Base-by-base conservation (phyloP, 2,329 filamentous ascomycete species). In the Coniochaeta sp. region DNA sequence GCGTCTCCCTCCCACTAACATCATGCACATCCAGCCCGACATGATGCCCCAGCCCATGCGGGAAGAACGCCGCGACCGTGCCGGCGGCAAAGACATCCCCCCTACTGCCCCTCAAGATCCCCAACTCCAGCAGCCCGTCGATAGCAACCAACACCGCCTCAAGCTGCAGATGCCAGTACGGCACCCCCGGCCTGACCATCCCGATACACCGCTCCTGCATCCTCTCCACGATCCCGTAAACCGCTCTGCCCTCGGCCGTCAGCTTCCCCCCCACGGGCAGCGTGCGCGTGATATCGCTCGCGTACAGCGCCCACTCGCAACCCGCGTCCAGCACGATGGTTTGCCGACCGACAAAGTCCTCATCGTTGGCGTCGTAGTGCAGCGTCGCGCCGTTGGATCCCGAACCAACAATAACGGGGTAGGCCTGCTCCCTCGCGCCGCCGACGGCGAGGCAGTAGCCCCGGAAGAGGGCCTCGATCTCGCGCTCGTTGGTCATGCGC, bases 261-360 rank as follows among this genome's bases (percentile, higher is more conserved):
- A 90, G 95, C 1, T 55, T 52, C 6, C 88, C 87, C 13, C 77
- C 79, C 20, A 96, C 71, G 5, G 92, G 92, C 58, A 96, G 83
- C 0, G 91, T 94, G 32, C 92, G 82, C 0, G 94, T 97, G 26
- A 97, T 83, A 67, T 97, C 92, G 52, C 87, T 88, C 27, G 90
- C 90, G 66, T 99, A 97, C 59, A 87, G 85, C 48, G 83, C 72
- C 69, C 84, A 95, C 68, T 97, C 92, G 58, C 85, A 87, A 2
- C 90, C 91, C 1, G 92, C 91, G 65, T 99, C 92, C 4, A 99
- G 74, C 18, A 95, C 84, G 28, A 97, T 72, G 28, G 91, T 77
- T 62, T 91, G 82, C 53, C 85, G 79, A 24, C 85, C 82, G 3
- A 71, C 71, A 16, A 97, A 78, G 1, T 83, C 70, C 60, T 87